Base-by-base conservation (phyloP, 2,329 filamentous ascomycete genomes). In the Podosphaera xanthii region DNA sequence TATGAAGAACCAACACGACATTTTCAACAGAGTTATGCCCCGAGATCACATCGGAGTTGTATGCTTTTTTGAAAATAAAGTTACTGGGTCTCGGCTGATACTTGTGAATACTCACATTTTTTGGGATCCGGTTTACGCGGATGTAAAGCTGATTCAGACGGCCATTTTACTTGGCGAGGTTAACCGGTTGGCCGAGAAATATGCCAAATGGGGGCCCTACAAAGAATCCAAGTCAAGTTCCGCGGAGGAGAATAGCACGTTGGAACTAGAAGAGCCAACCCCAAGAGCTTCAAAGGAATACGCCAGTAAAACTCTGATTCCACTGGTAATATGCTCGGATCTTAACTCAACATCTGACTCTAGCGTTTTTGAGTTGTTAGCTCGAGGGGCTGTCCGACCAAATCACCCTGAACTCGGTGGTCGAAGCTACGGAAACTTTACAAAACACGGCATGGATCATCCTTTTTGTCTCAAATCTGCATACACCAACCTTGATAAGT, bases 11-110 rank as follows among this genome's bases (percentile, higher is more conserved):
- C 88, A 94, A 67, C 87, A 94, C 69, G 92, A 98, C 67, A 91
- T 97, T 60, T 97, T 95, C 77, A 98, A 98, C 70, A 86, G 92
- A 35, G 86, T 98, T 61, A 97, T 96, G 92, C 90, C 91, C 62
- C 88, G 92, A 72, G 92, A 98, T 75, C 91, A 97, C 69, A 95
- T 98, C 70, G 92, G 86, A 14, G 84, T 95, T 55, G 81, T 95
- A 55, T 82, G 86, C 59, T 94, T 97, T 74, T 81, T 98, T 62
- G 92, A 98, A 71, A 96, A 94, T 67, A 82, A 91, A 44, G 75
- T 80, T 61, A 96, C 91, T 0, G 92, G 92, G n/a, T 83, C 88
- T 12, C 83, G 92, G 60, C 75, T 97, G 67, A 94, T 98, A 63
- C 82, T 97, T 42, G 88, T 88, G 64, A 97, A 97, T 68, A 87